Evolutionary conservation across 352 stramenopile species (phyloP).

Genomic region (Phytophthora boehmeriae): DNA sequence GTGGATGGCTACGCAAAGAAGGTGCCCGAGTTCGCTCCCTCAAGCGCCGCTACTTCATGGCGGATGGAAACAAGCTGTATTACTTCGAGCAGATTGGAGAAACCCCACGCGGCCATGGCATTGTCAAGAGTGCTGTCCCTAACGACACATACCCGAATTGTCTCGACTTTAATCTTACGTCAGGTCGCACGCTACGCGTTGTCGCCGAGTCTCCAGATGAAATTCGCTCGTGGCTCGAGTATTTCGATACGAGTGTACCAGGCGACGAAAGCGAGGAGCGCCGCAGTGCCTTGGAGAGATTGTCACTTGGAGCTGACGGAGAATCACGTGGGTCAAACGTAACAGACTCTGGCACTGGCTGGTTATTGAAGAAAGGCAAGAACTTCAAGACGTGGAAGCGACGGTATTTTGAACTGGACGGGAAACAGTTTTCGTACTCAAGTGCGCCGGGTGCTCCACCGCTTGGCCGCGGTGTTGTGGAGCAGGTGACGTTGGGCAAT

Average conservation of each 20-base stretch:
- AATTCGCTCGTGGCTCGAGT: constrained; percentile 62
- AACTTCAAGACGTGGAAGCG: constrained; percentile 77
- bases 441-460: constrained; percentile 36
- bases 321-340: constrained; percentile 29
- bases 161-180: constrained; percentile 67
- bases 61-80: constrained; percentile 53
- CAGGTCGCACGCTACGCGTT: constrained; percentile 65
- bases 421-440: constrained; percentile 67
- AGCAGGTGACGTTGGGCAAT: constrained; percentile 58
- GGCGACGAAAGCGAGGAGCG: constrained; percentile 30
- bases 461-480: constrained; percentile 60
- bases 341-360: constrained; percentile 41
- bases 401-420: constrained; percentile 63
- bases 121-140: constrained; percentile 51
- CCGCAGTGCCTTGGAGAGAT: constrained; percentile 24
- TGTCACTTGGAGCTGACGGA: constrained; percentile 21
- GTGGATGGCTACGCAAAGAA: constrained; percentile 85
- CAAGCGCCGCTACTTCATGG: constrained; percentile 82
- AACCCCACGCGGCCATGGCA: constrained; percentile 53
- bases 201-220: constrained; percentile 67
- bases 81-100: constrained; percentile 73
- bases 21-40: constrained; percentile 70
- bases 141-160: constrained; percentile 65
- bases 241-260: constrained; percentile 41
- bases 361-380: constrained; percentile 64